Base-by-base conservation (phyloP, 2,329 filamentous ascomycete genomes). In the Sporothrix brunneoviolacea region DNA sequence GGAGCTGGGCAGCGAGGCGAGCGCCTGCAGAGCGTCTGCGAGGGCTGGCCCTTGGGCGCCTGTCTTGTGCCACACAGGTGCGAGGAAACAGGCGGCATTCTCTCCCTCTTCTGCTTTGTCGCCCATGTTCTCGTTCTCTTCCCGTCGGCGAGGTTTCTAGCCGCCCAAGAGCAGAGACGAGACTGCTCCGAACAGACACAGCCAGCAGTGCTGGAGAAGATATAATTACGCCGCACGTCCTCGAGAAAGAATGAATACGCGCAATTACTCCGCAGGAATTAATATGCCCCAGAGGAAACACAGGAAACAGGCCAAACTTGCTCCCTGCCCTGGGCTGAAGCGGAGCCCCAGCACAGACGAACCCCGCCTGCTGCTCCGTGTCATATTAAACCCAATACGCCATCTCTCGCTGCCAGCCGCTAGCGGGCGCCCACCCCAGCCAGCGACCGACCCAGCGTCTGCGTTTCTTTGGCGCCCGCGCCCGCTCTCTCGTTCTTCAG, bases 281-380 rank as follows among this genome's bases (percentile, higher is more conserved):
- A n/a, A n/a, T n/a, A n/a, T n/a, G n/a, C n/a, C n/a, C n/a, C n/a
- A n/a, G n/a, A n/a, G n/a, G n/a, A n/a, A n/a, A n/a, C n/a, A n/a
- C n/a, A n/a, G n/a, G n/a, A n/a, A n/a, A n/a, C n/a, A n/a, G n/a
- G n/a, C n/a, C n/a, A n/a, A n/a, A n/a, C n/a, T n/a, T n/a, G 24
- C 10, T 10, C 24, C 10, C 15, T 43, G 22, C 16, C 22, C 27
- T 21, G 22, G 22, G 6, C 7, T 4, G 28, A 47, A 18, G 35
- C 35, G 45, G 35, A 48, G 45, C 43, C 37, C 35, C 38, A 21
- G 38, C 42, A 43, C 43, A 43, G 43, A 47, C 38, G 27, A 48
- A 48, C 50, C 44, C 50, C 43, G 43, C 50, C 50, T 43, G 36
- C 32, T 33, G 43, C 50, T 48, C 50, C 50, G 50, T 52, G 33